Evolutionary conservation across 2,329 filamentous ascomycete species (phyloP).

Genomic region (Aspergillus nomiae): DNA sequence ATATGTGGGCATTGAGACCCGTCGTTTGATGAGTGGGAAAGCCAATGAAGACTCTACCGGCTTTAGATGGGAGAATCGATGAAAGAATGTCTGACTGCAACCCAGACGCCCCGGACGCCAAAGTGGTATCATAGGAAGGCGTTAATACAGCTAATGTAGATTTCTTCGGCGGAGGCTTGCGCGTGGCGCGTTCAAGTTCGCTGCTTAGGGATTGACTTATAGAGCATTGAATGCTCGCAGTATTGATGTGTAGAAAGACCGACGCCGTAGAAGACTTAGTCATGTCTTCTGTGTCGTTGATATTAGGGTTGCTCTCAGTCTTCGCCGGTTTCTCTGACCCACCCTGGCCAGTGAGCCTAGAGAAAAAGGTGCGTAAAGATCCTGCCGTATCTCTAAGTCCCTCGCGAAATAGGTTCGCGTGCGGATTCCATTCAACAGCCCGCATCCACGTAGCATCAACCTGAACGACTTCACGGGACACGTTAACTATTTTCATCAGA

Average conservation of each 20-base stretch:
- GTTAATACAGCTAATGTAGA: constrained; percentile 87
- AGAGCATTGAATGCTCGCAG: constrained; percentile 76
- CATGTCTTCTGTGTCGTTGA: constrained; percentile 70
- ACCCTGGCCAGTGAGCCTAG: constrained; percentile 66
- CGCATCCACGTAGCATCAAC: constrained; percentile 91
- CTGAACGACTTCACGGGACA: constrained; percentile 84
- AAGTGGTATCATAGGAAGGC: constrained; percentile 81
- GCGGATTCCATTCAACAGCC: constrained; percentile 79
- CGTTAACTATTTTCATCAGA: constrained; percentile 80
- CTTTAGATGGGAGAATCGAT: constrained; percentile 84
- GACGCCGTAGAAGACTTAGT: constrained; percentile 70
- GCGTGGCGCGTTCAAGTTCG: constrained; percentile 92
- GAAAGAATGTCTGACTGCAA: constrained; percentile 72
- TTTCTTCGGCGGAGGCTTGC: constrained; percentile 89
- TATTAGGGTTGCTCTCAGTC: constrained; percentile 58
- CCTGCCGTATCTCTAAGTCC: constrained; percentile 51
- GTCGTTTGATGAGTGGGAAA: constrained; percentile 98
- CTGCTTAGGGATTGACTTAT: constrained; percentile 72
- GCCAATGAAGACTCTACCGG: constrained; percentile 92
- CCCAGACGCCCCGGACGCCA: constrained; percentile 62
- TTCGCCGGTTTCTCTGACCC: constrained; percentile 41
- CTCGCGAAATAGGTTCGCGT: constrained; percentile 44
- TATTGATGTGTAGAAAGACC: constrained; percentile 87
- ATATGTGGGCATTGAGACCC: constrained; percentile 89
- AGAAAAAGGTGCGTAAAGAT: constrained; percentile 78